Evolutionary conservation across 441 rosid genomes (phyloP), one percentile per base, ranked within the genome.

Genomic region (Hura crepitans): DNA sequence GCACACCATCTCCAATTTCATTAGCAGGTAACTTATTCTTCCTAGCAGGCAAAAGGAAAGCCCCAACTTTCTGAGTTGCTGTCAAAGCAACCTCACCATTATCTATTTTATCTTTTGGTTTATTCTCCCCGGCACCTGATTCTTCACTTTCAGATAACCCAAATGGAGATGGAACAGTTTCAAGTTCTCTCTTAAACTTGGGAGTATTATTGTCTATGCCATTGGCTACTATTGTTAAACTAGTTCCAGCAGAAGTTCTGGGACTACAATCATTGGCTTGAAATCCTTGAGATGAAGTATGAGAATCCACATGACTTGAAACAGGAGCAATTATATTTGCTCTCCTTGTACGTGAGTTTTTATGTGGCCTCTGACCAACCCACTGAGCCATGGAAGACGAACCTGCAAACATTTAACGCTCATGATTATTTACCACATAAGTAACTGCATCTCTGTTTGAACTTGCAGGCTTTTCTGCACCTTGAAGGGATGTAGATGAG

Each of bases 321-420:
- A 88, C 83, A 62, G 99, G 98, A 61, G 91, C 79, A 72, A 84
- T 86, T 75, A 96, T 56, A 82, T 86, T 96, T 63, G 96, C 78
- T 80, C 99, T 87, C 81, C 95, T 84, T 57, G 91, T 82, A 45
- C 98, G 96, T 18, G 91, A 86, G 72, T 80, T 92, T 72, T 95
- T 96, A 72, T 85, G 90, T 27, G 89, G 94, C 77, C 97, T 92
- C 83, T 91, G 99, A 78, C 95, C 92, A 74, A 73, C 97, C 98
- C 99, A 96, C 62, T 92, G 93, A 65, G 96, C 90, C 88, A 91
- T 91, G 45, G 96, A 85, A 81, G 98, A 78, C 55, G 99, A 88
- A 69, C 85, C 88, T 62, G 88, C 67, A 73, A 86, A 69, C 49
- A 77, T 68, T 63, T 78, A 77, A 78, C 80, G 83, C 73, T 76